phyloP scores from a whole-genome alignment of 495 filamentous ascomycete species.

The Tuber brumale region DNA sequence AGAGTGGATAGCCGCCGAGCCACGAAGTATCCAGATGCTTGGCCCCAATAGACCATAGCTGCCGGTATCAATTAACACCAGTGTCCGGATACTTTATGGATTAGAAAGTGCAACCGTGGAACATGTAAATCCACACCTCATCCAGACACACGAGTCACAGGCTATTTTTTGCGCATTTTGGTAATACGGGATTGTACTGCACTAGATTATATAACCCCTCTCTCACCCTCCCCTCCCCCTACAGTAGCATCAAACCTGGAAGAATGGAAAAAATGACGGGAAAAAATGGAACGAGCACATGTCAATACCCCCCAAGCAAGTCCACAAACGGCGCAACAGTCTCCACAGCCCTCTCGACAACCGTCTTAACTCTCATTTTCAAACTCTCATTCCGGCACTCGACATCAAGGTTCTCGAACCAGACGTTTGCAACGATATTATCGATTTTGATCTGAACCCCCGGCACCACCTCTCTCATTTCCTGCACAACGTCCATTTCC shows the following conservation, averaged over 20 bases:
- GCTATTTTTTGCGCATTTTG: not conserved
- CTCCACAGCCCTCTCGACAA: constrained; percentile 89
- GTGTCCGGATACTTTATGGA: no score
- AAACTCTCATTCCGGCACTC: constrained; percentile 70
- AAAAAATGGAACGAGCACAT: not conserved
- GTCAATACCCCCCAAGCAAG: constrained; percentile 19
- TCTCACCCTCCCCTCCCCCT: not conserved
- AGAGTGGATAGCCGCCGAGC: no score
- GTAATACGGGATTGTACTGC: not conserved
- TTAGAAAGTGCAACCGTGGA: not conserved
- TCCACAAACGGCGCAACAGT: constrained; percentile 65
- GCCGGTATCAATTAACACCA: no score
- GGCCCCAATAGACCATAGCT: no score
- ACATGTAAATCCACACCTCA: not conserved
- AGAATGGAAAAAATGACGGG: not conserved
- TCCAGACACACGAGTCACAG: not conserved
- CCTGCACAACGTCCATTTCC: constrained; percentile 47
- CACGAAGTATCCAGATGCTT: no score
- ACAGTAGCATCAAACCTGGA: not conserved
- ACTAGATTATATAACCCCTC: not conserved
- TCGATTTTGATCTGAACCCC: constrained; percentile 83
- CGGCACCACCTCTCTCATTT: constrained; percentile 72
- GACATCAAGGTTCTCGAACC: constrained; percentile 84
- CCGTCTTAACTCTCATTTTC: constrained; percentile 71
- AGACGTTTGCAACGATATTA: constrained; percentile 77